Percentiles rank a stretch among this genome's conserved stretches.
These are phyloP conservation scores for Sphaceloma murrayae DNA, from an alignment of 2,329 filamentous ascomycete genomes.

Conservation along the genomic window DNA sequence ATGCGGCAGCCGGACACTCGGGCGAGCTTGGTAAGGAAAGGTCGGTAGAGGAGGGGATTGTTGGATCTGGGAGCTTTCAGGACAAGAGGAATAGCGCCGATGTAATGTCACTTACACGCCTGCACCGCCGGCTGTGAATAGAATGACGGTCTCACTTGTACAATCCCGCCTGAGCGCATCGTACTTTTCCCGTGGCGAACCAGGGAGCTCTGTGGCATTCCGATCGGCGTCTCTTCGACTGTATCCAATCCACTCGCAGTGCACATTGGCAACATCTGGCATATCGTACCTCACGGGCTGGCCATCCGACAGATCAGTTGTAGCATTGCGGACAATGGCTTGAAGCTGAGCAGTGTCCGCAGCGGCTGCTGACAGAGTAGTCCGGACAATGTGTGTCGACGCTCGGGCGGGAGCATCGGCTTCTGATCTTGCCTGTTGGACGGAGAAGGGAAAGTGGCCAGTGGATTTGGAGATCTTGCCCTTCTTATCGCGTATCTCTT, in stretches of 20 bases:
- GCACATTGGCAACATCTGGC: not conserved
- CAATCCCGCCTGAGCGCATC: not conserved
- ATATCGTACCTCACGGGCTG: constrained; percentile 1
- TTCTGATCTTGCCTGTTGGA: not conserved
- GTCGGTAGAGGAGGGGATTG: not conserved
- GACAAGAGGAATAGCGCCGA: not conserved
- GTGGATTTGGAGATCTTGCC: not conserved
- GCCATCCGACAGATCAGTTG: not conserved
- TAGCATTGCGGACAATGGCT: not conserved
- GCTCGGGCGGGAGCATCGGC: not conserved
- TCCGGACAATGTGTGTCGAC: constrained; percentile 2
- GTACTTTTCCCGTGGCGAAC: not conserved
- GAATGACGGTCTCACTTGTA: not conserved
- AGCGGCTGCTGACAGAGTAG: not conserved
- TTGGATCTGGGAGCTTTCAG: constrained; percentile 4
- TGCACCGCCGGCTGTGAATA: constrained; percentile 3
- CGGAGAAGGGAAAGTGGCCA: not conserved
- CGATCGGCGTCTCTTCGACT: not conserved
- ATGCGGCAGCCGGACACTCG: constrained; percentile 33
- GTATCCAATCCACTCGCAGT: constrained; percentile 2
- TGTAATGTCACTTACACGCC: not conserved
- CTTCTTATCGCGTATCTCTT: not conserved
- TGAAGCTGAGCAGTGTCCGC: not conserved
- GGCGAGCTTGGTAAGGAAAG: constrained; percentile 24
- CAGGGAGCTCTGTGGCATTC: not conserved